phyloP scores from a whole-genome alignment of 768 basidiomycete species.

The Hysterangium stoloniferum region DNA sequence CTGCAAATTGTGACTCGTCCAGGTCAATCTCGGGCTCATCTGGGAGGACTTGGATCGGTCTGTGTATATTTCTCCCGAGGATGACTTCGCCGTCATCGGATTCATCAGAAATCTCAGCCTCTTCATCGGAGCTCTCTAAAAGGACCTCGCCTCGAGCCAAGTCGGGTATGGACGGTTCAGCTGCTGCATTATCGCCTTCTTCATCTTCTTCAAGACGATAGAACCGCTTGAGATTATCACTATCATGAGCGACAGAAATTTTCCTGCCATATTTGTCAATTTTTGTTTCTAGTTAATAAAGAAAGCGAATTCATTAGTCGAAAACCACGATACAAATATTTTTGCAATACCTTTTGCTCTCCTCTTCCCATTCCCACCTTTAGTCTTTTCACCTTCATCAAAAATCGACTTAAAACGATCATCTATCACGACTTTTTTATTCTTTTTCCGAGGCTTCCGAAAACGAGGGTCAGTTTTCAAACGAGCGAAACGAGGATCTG shows the following conservation, averaged over 20 bases:
- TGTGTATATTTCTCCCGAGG: constrained; percentile 40
- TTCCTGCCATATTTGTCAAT: constrained; percentile 90
- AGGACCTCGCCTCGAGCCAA: constrained; percentile 86
- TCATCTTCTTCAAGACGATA: constrained; percentile 60
- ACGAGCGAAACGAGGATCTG: constrained; percentile 82
- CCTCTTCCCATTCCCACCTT: constrained; percentile 17
- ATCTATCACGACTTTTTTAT: constrained; percentile 81
- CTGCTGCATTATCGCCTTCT: constrained; percentile 21
- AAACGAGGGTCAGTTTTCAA: constrained; percentile 92
- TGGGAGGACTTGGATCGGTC: constrained; percentile 30
- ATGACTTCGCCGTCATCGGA: constrained; percentile 43
- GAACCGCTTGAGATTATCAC: constrained; percentile 70
- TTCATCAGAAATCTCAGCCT: constrained; percentile 32
- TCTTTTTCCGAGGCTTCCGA: constrained; percentile 70
- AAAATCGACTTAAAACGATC: constrained; percentile 85
- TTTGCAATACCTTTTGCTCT: constrained; percentile 13
- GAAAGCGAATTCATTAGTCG: neutral
- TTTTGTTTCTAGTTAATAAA: constrained; percentile 33
- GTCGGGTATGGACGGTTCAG: constrained; percentile 42
- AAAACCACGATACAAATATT: constrained; percentile 27
- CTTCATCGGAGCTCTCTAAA: constrained; percentile 83
- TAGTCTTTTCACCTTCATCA: constrained; percentile 25
- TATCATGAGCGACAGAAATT: constrained; percentile 58
- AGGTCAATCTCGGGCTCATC: constrained; percentile 62
- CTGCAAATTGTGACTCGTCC: constrained; percentile 62